A percentile compares a stretch with the other conserved stretches of the same genome.
These are phyloP conservation scores for Diutina neorugosa DNA, from an alignment of 1,139 yeast genomes.

Conservation along the genomic window DNA sequence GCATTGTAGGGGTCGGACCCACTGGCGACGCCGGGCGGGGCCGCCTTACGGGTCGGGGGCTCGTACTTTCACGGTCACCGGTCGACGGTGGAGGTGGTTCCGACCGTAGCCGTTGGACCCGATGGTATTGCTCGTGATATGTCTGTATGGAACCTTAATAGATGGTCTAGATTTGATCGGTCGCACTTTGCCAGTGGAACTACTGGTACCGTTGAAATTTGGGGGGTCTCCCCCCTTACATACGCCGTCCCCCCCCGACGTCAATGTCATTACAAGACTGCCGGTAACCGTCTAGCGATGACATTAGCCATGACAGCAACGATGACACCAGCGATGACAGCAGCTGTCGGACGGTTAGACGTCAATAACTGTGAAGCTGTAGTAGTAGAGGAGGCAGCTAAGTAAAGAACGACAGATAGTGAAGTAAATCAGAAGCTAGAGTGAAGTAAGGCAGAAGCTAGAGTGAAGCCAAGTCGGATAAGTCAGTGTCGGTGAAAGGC, in stretches of 20 bases:
- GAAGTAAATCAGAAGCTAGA: too few species aligned
- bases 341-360: too few species aligned
- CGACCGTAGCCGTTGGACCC: background rate
- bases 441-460: too few species aligned
- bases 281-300: too few species aligned
- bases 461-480: too few species aligned
- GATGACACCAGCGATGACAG: too few species aligned
- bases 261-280: background rate
- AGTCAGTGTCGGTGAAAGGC: too few species aligned
- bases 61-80: too few species aligned
- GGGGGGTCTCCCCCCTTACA: background rate
- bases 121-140: background rate
- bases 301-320: too few species aligned
- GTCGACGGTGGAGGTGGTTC: background rate
- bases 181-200: background rate
- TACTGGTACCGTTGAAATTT: background rate
- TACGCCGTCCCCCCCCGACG: background rate
- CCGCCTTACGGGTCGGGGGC: background rate
- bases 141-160: background rate
- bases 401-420: too few species aligned
- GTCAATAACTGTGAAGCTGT: too few species aligned
- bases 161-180: background rate
- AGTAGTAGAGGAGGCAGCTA: too few species aligned
- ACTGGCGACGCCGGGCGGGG: background rate
- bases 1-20: background rate